phyloP scores from a whole-genome alignment of 139 green algal species.

The Zygnema circumcarinatum region DNA sequence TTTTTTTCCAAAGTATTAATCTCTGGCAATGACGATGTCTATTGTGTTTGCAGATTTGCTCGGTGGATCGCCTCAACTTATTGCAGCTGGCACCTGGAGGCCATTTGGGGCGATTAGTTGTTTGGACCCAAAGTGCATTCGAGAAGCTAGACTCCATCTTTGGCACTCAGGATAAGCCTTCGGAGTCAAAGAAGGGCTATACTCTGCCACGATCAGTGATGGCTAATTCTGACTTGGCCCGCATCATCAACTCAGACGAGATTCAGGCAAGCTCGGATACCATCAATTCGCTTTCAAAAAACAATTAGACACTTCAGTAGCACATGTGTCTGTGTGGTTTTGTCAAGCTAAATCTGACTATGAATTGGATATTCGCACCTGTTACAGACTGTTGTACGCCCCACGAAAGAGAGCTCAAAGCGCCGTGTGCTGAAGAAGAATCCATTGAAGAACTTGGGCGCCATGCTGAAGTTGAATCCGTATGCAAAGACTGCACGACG shows the following conservation, averaged over 20 bases:
- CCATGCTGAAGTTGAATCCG: constrained; percentile 97
- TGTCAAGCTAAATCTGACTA: too few species aligned
- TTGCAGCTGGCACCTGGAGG: constrained; percentile 96
- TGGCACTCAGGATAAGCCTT: constrained; percentile 69
- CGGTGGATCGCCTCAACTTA: constrained; percentile 92
- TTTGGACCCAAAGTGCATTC: constrained; percentile 97
- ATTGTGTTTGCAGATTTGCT: constrained; percentile 22
- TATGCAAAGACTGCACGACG: constrained; percentile 78
- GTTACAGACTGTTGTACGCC: constrained; percentile 48
- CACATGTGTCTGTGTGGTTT: too few species aligned
- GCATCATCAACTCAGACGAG: constrained; percentile 97
- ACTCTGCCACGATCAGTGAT: constrained; percentile 88
- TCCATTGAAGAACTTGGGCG: constrained; percentile 94
- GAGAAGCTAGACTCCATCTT: constrained; percentile 92
- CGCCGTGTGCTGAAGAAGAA: constrained; percentile 93
- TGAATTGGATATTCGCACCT: too few species aligned
- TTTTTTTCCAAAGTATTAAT: neutral
- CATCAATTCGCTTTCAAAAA: too few species aligned
- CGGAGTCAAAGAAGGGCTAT: constrained; percentile 92
- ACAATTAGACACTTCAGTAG: too few species aligned
- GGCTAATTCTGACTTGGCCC: constrained; percentile 91
- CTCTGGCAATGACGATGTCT: neutral
- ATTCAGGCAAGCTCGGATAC: constrained; percentile 84
- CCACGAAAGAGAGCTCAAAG: constrained; percentile 69
- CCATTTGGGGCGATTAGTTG: constrained; percentile 95